Evolutionary conservation across 768 basidiomycete genomes (phyloP).

Genomic region (Podaxis carcinomalis): DNA sequence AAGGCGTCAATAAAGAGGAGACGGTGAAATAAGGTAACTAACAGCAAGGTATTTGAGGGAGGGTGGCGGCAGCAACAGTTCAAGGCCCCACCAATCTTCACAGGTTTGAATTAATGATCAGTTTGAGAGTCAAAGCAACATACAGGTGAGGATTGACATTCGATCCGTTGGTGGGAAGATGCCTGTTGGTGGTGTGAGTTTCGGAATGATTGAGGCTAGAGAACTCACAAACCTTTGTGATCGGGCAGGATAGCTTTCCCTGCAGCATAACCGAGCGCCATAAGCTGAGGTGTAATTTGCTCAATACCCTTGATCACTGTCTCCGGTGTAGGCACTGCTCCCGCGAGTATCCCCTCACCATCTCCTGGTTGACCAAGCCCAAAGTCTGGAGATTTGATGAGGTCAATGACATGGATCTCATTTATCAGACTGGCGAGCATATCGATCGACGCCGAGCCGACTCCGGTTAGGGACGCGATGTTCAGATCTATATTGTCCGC

Average conservation of each 20-base stretch:
- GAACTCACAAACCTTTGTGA: conserved; percentile 43
- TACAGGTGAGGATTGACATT: conserved; percentile 77
- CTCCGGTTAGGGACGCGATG: conserved; percentile 25
- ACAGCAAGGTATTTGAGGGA: conserved; percentile 59
- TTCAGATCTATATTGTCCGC: conserved; percentile 11
- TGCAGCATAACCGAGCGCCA: conserved; percentile 76
- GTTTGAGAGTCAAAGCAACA: conserved; percentile 20
- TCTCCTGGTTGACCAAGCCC: conserved; percentile 76
- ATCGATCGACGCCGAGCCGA: conserved; percentile 47
- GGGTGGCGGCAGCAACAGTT: conserved; percentile 70
- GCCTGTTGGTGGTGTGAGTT: conserved; percentile 27
- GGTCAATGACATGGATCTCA: conserved; percentile 58
- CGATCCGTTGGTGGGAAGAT: conserved; percentile 73
- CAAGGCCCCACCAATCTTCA: conserved; percentile 89
- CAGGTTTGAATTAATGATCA: background rate
- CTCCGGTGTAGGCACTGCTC: conserved; percentile 72
- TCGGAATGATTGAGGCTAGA: background rate
- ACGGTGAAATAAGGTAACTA: conserved; percentile 19
- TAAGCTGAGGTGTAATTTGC: conserved; percentile 70
- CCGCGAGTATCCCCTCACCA: conserved; percentile 62
- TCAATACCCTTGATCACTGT: conserved; percentile 65
- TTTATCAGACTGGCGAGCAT: conserved; percentile 46
- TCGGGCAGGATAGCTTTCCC: conserved; percentile 61
- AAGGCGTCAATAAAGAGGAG: background rate
- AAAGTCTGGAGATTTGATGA: conserved; percentile 57